phyloP scores from a whole-genome alignment of 2,329 filamentous ascomycete species.

The Aschersonia sp. region DNA sequence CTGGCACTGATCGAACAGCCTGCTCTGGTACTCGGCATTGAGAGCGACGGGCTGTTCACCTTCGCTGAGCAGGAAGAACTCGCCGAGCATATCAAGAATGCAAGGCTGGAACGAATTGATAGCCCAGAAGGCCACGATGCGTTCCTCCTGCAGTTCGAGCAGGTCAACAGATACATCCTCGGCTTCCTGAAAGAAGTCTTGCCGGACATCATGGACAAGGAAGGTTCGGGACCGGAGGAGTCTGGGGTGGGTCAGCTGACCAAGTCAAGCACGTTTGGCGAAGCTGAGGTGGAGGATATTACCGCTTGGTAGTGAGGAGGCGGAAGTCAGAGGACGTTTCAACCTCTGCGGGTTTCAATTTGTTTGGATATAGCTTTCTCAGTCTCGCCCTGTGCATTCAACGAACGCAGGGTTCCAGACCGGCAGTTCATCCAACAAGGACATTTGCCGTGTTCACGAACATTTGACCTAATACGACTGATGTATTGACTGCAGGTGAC shows the following conservation, averaged over 20 bases:
- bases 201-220: constrained; percentile 71
- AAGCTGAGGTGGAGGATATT: constrained; percentile 92
- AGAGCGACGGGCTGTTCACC: constrained; percentile 90
- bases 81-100: constrained; percentile 64
- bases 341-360: background rate
- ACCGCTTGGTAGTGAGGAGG: constrained; percentile 62
- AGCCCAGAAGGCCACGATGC: constrained; percentile 93
- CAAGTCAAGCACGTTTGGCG: constrained; percentile 86
- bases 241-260: constrained; percentile 47
- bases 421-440: no score
- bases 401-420: no score
- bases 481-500: no score
- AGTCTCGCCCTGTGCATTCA: no score
- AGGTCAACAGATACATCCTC: constrained; percentile 80
- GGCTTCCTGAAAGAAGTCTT: constrained; percentile 70
- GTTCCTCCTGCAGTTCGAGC: constrained; percentile 91
- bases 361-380: no score
- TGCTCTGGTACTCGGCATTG: constrained; percentile 80
- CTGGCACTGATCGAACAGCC: constrained; percentile 77
- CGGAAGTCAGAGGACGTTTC: background rate
- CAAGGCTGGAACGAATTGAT: constrained; percentile 73
- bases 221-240: constrained; percentile 33
- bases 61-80: constrained; percentile 94
- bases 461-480: no score
- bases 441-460: no score